These are phyloP conservation scores for Boechera stricta DNA, from an alignment of 345 rosid genomes.

Conservation along the genomic window DNA sequence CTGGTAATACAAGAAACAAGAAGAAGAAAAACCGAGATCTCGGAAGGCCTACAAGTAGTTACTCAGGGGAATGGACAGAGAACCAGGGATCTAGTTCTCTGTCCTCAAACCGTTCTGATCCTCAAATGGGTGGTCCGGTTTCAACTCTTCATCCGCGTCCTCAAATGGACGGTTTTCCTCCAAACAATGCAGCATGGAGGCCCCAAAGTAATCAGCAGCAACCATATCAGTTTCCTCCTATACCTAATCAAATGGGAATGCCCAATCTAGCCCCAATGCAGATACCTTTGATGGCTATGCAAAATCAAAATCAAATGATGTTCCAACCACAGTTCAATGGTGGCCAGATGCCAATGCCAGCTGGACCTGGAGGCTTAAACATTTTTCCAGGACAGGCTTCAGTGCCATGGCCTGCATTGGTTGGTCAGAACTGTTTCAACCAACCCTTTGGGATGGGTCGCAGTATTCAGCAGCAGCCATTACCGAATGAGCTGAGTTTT, in stretches of 20 bases:
- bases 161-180: slow-evolving; percentile 51
- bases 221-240: slow-evolving; percentile 43
- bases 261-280: slow-evolving; percentile 41
- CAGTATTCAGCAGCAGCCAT: slow-evolving; percentile 35
- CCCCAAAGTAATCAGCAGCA: slow-evolving; percentile 57
- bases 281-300: slow-evolving; percentile 44
- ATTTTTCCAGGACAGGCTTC: slow-evolving; percentile 48
- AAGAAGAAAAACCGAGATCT: slow-evolving; percentile 59
- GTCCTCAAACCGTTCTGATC: slow-evolving; percentile 40
- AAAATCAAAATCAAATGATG: slow-evolving; percentile 51
- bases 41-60: slow-evolving; percentile 49
- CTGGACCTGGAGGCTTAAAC: slow-evolving; percentile 56
- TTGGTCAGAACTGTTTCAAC: slow-evolving; percentile 61
- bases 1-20: slow-evolving; percentile 56
- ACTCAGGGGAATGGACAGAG: slow-evolving; percentile 47
- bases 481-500: slow-evolving; percentile 33
- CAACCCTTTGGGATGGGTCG: slow-evolving; percentile 52
- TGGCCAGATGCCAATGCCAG: slow-evolving; percentile 52
- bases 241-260: slow-evolving; percentile 49
- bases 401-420: slow-evolving; percentile 57
- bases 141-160: slow-evolving; percentile 49
- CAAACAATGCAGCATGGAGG: slow-evolving; percentile 55
- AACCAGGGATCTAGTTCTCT: slow-evolving; percentile 36
- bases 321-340: slow-evolving; percentile 62
- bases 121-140: slow-evolving; percentile 46